Conservation (phyloP, 805 yeast genomes). For the Barnettozyma sp. region DNA sequence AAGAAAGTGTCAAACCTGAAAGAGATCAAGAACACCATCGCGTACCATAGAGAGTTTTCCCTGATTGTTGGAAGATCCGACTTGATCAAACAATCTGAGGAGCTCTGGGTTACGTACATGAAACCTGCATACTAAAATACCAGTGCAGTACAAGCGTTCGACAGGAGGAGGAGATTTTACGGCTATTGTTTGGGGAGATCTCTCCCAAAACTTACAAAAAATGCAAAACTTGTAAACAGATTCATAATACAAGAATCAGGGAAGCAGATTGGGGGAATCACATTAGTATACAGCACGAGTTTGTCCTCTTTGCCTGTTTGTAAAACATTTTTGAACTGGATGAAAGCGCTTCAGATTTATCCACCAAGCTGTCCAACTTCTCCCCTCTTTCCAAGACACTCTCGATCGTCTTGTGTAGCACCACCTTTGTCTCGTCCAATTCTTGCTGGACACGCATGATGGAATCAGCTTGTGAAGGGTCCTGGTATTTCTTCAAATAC, state of each 20-base stretch:
- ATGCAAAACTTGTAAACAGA: no score
- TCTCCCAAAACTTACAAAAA: no score
- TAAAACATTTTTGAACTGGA: conserved; percentile 88
- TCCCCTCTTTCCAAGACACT: conserved; percentile 94
- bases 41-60: conserved; percentile 35
- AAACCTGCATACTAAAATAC: no score
- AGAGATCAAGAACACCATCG: conserved; percentile 35
- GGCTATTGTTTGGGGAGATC: no score
- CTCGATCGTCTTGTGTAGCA: conserved; percentile 92
- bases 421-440: conserved; percentile 94
- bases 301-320: conserved; percentile 93
- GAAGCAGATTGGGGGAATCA: conserved; percentile 26
- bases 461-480: conserved; percentile 95
- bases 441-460: conserved; percentile 97
- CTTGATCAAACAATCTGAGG: conserved; percentile 24
- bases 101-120: no score
- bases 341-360: conserved; percentile 89
- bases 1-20: conserved; percentile 32
- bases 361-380: conserved; percentile 87
- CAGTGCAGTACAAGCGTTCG: no score
- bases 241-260: background rate
- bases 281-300: conserved; percentile 79
- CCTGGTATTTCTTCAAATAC: conserved; percentile 82
- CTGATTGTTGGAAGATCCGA: conserved; percentile 25
- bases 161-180: no score